phyloP scores from a whole-genome alignment of 139 green algal species.

The Raphidocelis subcapitata region DNA sequence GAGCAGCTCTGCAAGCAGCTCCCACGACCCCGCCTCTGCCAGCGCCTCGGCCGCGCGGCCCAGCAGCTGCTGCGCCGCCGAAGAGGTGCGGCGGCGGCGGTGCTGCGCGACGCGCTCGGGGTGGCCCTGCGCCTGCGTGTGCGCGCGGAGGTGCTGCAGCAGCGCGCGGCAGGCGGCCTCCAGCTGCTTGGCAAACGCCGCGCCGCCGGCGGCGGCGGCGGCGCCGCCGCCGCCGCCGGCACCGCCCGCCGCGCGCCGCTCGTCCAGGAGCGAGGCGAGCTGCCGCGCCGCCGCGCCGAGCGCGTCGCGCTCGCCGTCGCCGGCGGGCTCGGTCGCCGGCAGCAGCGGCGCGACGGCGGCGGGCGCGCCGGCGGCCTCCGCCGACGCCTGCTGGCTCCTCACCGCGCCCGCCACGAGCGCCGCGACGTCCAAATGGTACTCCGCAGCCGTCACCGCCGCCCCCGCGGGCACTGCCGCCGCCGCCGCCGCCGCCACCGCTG shows the following conservation, averaged over 20 bases:
- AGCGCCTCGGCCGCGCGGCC: constrained; percentile 16
- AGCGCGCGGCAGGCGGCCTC: not conserved
- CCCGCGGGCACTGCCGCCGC: not conserved
- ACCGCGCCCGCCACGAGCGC: constrained; percentile 7
- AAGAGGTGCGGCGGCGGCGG: not conserved
- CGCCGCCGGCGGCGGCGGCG: not conserved
- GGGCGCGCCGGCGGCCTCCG: not conserved
- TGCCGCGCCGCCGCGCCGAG: too few relatives aligned
- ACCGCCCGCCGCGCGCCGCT: not conserved
- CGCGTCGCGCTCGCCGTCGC: too few relatives aligned
- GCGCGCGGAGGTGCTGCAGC: constrained; percentile 8
- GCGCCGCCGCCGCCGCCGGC: not conserved
- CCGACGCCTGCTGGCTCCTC: not conserved
- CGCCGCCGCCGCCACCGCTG: too few relatives aligned
- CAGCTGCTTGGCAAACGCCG: constrained; percentile 7
- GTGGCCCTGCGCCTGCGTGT: not conserved
- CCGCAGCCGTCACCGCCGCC: not conserved
- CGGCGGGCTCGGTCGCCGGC: too few relatives aligned
- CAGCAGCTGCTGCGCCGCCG: constrained; percentile 14
- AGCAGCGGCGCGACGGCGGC: not conserved
- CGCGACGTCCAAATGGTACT: constrained; percentile 7
- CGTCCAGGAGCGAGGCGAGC: not conserved
- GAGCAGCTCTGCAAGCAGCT: constrained; percentile 5
- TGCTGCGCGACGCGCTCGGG: not conserved
- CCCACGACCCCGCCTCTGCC: constrained; percentile 21